Base-by-base conservation (phyloP, 495 filamentous ascomycete genomes). In the Lasiosphaeria miniovina region DNA sequence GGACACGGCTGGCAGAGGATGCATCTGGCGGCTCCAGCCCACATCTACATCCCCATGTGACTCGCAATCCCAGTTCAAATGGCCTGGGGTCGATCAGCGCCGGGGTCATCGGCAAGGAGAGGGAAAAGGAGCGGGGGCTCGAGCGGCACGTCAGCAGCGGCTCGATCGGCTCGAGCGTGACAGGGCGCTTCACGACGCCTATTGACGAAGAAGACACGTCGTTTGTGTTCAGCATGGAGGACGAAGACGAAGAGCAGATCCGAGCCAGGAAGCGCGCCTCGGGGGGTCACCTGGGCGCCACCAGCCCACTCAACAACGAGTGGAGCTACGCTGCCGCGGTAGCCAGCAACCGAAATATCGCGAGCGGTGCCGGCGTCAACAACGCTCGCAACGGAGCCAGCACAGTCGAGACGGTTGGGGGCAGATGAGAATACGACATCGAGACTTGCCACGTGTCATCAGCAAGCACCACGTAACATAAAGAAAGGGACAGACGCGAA, bases 161-260 rank as follows among this genome's bases (percentile, higher is more conserved):
- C 46, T 79, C 77, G 46, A 76, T 80, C 59, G 71, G 76, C 55
- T 81, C 80, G 24, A 79, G 73, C 56, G 78, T 76, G 40, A 71
- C 67, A 4, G 75, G 73, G 5, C 70, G 80, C 15, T 83, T 82
- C 62, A 86, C 85, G 1, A 88, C 82, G 51, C 87, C 85, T 36
- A 91, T 91, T 64, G 88, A 90, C 52, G 85, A 88, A 61, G 89
- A 92, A 64, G 85, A 88, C 55, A 75, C 82, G 17, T 84, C 90
- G 33, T 81, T 90, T 52, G 88, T 91, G n/a, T 93, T 93, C 60
- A 85, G 80, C 38, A 90, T 92, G 88, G 89, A 91, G 64, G 88
- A 90, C 57, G 88, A 90, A 59, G 84, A 85, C 51, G 84, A 85
- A 1, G 69, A 71, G 3, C 76, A 83, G 34, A 73, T 70, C 50